These are phyloP conservation scores for Gnomoniopsis smithogilvyi DNA, from an alignment of 2,329 filamentous ascomycete genomes.

Conservation along the genomic window DNA sequence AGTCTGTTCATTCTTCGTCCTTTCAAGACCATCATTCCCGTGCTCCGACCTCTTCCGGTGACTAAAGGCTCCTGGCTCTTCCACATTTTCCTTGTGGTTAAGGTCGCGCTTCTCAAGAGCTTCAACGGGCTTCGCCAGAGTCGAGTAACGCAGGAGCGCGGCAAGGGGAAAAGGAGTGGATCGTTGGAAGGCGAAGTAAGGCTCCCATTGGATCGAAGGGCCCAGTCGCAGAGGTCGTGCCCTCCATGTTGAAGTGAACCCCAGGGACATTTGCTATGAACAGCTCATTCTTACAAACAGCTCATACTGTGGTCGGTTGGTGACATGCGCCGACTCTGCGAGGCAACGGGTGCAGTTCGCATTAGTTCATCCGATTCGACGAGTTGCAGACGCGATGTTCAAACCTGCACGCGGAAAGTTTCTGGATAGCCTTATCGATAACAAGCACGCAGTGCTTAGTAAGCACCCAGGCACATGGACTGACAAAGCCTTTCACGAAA, in stretches of 20 bases:
- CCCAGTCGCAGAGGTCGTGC: slow-evolving; percentile 32
- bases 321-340: slow-evolving; percentile 2
- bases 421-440: slow-evolving; percentile 11
- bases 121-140: background rate
- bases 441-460: background rate
- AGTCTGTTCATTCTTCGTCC: too few relatives aligned
- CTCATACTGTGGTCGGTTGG: slow-evolving; percentile 27
- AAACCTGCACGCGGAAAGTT: background rate
- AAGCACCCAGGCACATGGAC: background rate
- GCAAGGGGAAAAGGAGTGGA: background rate
- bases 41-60: background rate
- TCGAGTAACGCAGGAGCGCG: background rate
- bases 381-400: background rate
- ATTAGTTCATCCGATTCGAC: background rate
- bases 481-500: too few relatives aligned
- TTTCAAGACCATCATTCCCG: background rate
- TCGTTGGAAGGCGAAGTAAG: slow-evolving; percentile 3
- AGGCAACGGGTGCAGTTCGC: slow-evolving; percentile 5
- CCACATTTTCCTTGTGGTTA: too few relatives aligned
- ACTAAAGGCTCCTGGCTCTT: too few relatives aligned
- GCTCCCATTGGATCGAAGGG: slow-evolving; percentile 24
- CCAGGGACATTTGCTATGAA: slow-evolving; percentile 44
- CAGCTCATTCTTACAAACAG: slow-evolving; percentile 37
- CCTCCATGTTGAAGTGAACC: slow-evolving; percentile 42
- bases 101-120: background rate